phyloP scores from a whole-genome alignment of 306 rosid genomes.

The Casuarina cunninghamiana region DNA sequence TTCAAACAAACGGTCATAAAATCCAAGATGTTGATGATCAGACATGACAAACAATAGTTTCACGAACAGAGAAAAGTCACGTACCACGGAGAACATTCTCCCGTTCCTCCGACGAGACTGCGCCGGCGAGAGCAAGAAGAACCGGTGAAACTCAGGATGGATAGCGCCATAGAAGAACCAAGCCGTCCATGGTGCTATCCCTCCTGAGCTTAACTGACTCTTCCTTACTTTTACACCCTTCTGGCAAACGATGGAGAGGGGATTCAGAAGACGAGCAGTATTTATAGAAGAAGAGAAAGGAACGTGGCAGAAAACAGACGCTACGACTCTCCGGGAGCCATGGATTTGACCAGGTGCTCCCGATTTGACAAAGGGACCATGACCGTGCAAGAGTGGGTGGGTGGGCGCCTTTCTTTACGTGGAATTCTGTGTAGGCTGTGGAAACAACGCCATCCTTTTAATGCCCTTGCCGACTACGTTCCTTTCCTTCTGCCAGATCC shows the following conservation, averaged over 20 bases:
- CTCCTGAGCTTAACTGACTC: conserved; percentile 93
- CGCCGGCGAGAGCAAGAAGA: conserved; percentile 46
- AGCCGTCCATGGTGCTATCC: conserved; percentile 75
- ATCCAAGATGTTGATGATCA: not conserved
- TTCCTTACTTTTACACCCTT: conserved; percentile 18
- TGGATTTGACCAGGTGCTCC: not conserved
- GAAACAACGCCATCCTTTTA: not conserved
- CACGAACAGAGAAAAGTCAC: not conserved
- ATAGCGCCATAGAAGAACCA: conserved; percentile 55
- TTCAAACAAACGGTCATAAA: not conserved
- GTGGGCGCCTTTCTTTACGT: not conserved
- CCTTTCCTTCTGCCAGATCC: not conserved
- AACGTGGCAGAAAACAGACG: conserved; percentile 4
- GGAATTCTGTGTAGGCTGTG: not conserved
- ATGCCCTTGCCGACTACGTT: conserved; percentile 19
- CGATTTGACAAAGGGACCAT: not conserved
- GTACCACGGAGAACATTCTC: not conserved
- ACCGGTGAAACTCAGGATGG: conserved; percentile 91
- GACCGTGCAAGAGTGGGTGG: not conserved
- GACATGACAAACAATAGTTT: not conserved
- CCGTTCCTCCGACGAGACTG: not conserved
- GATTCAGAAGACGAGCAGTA: not conserved
- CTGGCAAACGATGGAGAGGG: not conserved
- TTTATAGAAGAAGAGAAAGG: conserved; percentile 10
- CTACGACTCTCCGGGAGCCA: not conserved